These are phyloP conservation scores for Pythium vanterpoolii DNA, from an alignment of 352 stramenopile genomes.

Conservation along the genomic window DNA sequence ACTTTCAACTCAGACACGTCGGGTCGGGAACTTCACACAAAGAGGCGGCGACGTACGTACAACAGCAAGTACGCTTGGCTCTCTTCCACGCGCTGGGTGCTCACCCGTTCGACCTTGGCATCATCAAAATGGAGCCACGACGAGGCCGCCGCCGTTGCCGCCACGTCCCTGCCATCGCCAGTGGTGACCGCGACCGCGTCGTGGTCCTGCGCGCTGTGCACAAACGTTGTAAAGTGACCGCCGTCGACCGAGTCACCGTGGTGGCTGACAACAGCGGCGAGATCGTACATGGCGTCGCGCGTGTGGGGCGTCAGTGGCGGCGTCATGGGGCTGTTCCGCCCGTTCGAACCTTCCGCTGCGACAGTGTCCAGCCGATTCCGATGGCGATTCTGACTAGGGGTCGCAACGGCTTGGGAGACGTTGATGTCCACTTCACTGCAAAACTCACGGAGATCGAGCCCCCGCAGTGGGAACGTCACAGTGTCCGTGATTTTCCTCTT, in stretches of 20 bases:
- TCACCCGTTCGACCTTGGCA: slow-evolving; percentile 34
- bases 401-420: slow-evolving; percentile 15
- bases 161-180: neutral
- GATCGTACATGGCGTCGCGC: slow-evolving; percentile 50
- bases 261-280: slow-evolving; percentile 61
- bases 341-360: neutral
- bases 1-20: neutral
- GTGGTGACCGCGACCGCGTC: neutral
- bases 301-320: slow-evolving; percentile 8
- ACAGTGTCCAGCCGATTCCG: slow-evolving; percentile 17
- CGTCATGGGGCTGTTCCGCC: slow-evolving; percentile 8
- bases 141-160: neutral
- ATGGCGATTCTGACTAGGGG: neutral
- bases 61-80: slow-evolving; percentile 61
- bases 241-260: slow-evolving; percentile 65
- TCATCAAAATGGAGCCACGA: slow-evolving; percentile 71
- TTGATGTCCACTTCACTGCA: slow-evolving; percentile 31
- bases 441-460: slow-evolving; percentile 36
- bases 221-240: slow-evolving; percentile 69
- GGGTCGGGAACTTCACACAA: too few relatives aligned
- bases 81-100: slow-evolving; percentile 32
- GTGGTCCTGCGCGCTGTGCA: slow-evolving; percentile 26
- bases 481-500: slow-evolving; percentile 51
- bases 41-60: slow-evolving; percentile 34
- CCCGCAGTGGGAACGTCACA: slow-evolving; percentile 42